phyloP scores from a whole-genome alignment of 2,329 filamentous ascomycete species.

The Stachybotrys echinatus region DNA sequence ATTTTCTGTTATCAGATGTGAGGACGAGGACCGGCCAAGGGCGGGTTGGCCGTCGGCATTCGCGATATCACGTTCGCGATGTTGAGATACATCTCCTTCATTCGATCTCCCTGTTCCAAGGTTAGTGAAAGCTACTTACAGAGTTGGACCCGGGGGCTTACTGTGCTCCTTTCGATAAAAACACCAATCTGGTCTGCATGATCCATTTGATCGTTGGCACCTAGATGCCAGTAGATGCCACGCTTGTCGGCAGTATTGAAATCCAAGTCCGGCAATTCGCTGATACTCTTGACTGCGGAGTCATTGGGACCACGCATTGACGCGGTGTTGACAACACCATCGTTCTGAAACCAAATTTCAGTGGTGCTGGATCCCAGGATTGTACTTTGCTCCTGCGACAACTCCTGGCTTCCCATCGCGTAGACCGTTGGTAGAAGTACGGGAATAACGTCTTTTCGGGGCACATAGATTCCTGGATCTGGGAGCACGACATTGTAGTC shows the following conservation, averaged over 20 bases:
- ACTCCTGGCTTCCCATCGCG: conserved; percentile 4
- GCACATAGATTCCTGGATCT: conserved; percentile 1
- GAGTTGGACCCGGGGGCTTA: neutral
- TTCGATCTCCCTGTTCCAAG: conserved; percentile 1
- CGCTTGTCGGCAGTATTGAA: neutral
- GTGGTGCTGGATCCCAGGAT: neutral
- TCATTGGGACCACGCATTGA: conserved; percentile 4
- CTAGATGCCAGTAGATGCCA: conserved; percentile 5
- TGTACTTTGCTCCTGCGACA: neutral
- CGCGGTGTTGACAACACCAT: conserved; percentile 5
- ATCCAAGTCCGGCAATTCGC: neutral
- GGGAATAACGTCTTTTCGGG: conserved; percentile 4
- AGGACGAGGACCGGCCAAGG: neutral
- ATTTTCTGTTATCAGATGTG: neutral
- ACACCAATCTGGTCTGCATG: conserved; percentile 6
- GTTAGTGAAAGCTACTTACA: neutral
- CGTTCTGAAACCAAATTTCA: conserved; percentile 5
- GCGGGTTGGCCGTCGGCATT: neutral
- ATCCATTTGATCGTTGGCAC: conserved; percentile 4
- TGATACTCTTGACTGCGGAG: conserved; percentile 1
- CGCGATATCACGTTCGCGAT: conserved; percentile 5
- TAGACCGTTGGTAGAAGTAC: conserved; percentile 2
- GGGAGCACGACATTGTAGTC: conserved; percentile 4
- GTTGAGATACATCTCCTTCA: conserved; percentile 4
- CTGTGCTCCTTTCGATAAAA: conserved; percentile 2